phyloP scores from a whole-genome alignment of 2,329 filamentous ascomycete species.

The Ustulina deusta region DNA sequence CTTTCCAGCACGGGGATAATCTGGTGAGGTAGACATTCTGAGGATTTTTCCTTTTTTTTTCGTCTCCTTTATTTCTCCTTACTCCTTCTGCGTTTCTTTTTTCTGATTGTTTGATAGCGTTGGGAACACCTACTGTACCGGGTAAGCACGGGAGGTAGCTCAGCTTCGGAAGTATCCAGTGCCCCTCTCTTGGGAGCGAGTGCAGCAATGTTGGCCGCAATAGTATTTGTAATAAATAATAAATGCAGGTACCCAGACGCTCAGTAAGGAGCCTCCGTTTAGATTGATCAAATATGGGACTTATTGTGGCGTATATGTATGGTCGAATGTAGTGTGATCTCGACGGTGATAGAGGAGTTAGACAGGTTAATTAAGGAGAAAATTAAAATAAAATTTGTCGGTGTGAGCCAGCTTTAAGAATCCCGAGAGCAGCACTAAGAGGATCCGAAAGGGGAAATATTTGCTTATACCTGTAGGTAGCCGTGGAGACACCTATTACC shows the following conservation, averaged over 20 bases:
- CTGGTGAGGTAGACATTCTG: slow-evolving; percentile 39
- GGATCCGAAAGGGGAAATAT: slow-evolving; percentile 10
- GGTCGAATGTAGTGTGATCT: not conserved
- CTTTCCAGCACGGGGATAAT: slow-evolving; percentile 42
- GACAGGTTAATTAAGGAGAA: not conserved
- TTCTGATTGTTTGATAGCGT: not conserved
- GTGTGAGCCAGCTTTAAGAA: slow-evolving; percentile 22
- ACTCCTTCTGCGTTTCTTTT: not conserved
- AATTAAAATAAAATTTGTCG: slow-evolving; percentile 14
- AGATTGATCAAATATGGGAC: slow-evolving; percentile 6
- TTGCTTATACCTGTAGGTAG: not conserved
- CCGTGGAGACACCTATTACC: too few species aligned
- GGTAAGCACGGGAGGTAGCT: too few species aligned
- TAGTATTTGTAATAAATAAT: slow-evolving; percentile 29
- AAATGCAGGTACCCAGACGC: not conserved
- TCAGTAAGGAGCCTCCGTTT: not conserved
- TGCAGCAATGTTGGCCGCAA: not conserved
- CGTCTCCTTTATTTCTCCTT: not conserved
- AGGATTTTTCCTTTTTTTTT: not conserved
- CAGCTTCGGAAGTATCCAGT: slow-evolving; percentile 2
- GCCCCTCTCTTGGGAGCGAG: not conserved
- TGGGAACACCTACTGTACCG: not conserved
- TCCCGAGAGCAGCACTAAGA: not conserved
- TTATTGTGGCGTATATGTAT: not conserved
- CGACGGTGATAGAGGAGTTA: slow-evolving; percentile 17